Evolutionary conservation across 2,329 filamentous ascomycete species (phyloP), one percentile per base, ranked within the genome.

Genomic region (Graphilbum fragrans): DNA sequence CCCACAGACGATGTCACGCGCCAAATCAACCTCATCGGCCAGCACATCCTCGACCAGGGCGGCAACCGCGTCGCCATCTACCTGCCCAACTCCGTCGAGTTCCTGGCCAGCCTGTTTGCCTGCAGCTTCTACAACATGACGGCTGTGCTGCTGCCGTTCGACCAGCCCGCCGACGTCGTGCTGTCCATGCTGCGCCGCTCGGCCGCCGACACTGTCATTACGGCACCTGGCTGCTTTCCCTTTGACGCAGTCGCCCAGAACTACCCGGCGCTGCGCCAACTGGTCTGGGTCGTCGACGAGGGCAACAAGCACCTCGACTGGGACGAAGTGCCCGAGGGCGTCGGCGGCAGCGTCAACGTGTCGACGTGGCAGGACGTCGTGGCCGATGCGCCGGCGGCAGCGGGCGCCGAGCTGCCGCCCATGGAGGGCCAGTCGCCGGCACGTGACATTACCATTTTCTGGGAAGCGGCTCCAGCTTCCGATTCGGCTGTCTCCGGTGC

Each of bases 251-350:
- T 94, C 12, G 72, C 78, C 40, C 75, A 80, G 52, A 7, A 5
- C 32, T 86, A 84, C 53, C 71, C 80, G 5, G 70, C 73, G 31
- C 70, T 98, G 36, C 80, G 79, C 46, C 77, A 87, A 50, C 70
- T 94, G 25, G 74, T 95, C 51, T 96, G 88, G 86, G 88, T 95
- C 12, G 86, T 93, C 5, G 90, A 95, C 53, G 76, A 86, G 54
- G 86, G 86, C 34, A 95, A 80, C 64, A 77, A 78, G 51, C 90
- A 96, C 57, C 82, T 98, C 72, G 88, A 94, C 61, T 98, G 90
- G 88, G 88, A 86, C 52, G 85, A 90, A 56, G 76, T 88, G 2
- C 87, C 88, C 11, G 74, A 82, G 54, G 82, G 83, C 39, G 80
- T 81, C 43, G 81, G 81, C 16, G 75, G 81, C 43, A 78, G 72